These are phyloP conservation scores for Trichoderma asperelloides DNA, from an alignment of 495 filamentous ascomycete genomes.

Conservation along the genomic window DNA sequence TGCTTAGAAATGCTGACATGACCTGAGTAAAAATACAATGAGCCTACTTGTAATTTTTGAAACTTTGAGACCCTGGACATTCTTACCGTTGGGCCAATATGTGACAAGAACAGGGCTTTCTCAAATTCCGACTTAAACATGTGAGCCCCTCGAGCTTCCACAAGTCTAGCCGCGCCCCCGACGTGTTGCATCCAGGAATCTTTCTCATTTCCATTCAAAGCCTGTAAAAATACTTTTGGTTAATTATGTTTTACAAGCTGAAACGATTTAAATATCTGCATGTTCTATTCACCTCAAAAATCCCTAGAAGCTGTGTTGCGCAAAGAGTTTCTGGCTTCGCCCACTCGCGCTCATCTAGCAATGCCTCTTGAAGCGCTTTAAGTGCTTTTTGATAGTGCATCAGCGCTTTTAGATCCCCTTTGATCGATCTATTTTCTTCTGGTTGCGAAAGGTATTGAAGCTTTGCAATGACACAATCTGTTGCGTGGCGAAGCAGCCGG, in stretches of 20 bases:
- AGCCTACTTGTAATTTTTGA: neutral
- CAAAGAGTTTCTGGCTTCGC: slow-evolving; percentile 25
- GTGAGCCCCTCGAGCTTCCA: slow-evolving; percentile 25
- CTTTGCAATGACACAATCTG: slow-evolving; percentile 25
- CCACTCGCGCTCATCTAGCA: slow-evolving; percentile 19
- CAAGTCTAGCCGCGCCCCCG: slow-evolving; percentile 23
- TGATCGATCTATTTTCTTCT: neutral
- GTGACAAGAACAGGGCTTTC: slow-evolving; percentile 26
- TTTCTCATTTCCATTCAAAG: slow-evolving; percentile 18
- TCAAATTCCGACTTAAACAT: slow-evolving; percentile 28
- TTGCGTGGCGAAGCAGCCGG: slow-evolving; percentile 23
- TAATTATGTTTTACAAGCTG: neutral
- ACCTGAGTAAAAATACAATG: slow-evolving; percentile 12
- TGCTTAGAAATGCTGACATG: slow-evolving; percentile 23
- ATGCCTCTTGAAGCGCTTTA: slow-evolving; percentile 24
- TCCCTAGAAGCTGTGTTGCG: slow-evolving; percentile 25
- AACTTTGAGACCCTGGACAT: neutral
- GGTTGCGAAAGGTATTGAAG: slow-evolving; percentile 19
- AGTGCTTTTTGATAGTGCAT: slow-evolving; percentile 25
- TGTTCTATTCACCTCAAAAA: slow-evolving; percentile 23
- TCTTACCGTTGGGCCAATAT: slow-evolving; percentile 24
- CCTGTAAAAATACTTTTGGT: neutral
- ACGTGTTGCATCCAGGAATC: slow-evolving; percentile 24
- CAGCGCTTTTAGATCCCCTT: slow-evolving; percentile 16
- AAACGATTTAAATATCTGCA: neutral